Percentiles rank a stretch among this genome's conserved stretches.
These are phyloP conservation scores for Pleochaeta shiraiana DNA, from an alignment of 2,329 filamentous ascomycete species.

Conservation along the genomic window DNA sequence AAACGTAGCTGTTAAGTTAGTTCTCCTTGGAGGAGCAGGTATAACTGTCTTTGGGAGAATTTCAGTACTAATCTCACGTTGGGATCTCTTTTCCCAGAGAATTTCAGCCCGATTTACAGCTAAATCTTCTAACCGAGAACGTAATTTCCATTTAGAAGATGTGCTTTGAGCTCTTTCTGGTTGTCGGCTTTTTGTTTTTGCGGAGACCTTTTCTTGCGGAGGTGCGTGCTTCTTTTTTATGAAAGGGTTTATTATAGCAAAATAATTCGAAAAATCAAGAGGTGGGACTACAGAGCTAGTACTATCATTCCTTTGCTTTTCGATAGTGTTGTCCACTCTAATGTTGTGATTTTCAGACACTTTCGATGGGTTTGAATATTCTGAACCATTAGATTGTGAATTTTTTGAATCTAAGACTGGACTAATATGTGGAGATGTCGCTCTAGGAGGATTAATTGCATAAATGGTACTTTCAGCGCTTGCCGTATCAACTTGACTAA, in stretches of 20 bases:
- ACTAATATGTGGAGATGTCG: conserved; percentile 11
- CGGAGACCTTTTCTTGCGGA: too few species aligned
- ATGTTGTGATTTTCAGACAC: too few species aligned
- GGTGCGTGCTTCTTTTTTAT: conserved; percentile 6
- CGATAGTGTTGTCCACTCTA: too few species aligned
- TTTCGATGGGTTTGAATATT: too few species aligned
- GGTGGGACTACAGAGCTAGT: too few species aligned
- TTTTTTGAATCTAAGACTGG: conserved; percentile 1
- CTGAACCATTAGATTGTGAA: not conserved
- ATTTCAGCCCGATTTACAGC: conserved; percentile 37
- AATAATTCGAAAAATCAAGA: too few species aligned
- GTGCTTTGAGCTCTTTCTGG: not conserved
- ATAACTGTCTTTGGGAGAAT: conserved; percentile 37
- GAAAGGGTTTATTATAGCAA: conserved; percentile 9
- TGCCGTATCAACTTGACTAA: conserved; percentile 38
- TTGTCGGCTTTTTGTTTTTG: too few species aligned
- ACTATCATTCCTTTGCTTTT: too few species aligned
- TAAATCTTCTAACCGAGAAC: conserved; percentile 33
- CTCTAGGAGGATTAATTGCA: conserved; percentile 34
- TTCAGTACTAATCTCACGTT: conserved; percentile 30
- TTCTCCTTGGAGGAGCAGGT: conserved; percentile 36
- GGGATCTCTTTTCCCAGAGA: conserved; percentile 30
- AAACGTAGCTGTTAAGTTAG: conserved; percentile 32
- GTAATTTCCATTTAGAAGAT: conserved; percentile 8
- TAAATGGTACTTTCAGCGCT: conserved; percentile 43